Base-by-base conservation (phyloP, 139 green algal species). In the Chlamydomonas urium region DNA sequence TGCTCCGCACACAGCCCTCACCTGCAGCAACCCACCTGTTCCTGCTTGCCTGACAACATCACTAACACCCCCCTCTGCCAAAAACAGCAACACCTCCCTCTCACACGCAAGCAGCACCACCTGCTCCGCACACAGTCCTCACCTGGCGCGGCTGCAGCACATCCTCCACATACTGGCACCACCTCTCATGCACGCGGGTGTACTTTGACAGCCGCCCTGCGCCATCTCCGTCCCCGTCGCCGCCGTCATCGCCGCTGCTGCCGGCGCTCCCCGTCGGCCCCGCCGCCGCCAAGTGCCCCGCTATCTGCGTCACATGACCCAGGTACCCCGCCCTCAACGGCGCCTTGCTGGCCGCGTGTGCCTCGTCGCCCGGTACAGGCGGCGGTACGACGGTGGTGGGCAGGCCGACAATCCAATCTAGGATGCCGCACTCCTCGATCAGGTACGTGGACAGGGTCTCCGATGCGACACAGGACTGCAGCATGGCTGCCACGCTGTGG, bases 301-400 rank as follows among this genome's bases (percentile, higher is more conserved):
- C 85, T 10, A 97, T 81, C 32, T 87, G 80, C 0, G 89, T 96
- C 26, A 96, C 60, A 66, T 97, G 92, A 2, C 92, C 92, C 28
- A 88, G 65, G 76, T 97, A 97, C 0, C 92, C 92, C 0, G 90
- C 91, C 0, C 89, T 70, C 73, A 96, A 59, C 5, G 81, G 78
- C 0, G 50, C 59, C 37, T 83, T 83, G 47, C 4, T 2, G n/a
- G 72, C 65, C 3, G 69, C 65, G 33, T 74, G 4, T 2, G 47
- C 74, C 36, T 86, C 77, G 24, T 65, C 68, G 29, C 81, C 81
- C 1, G 78, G 76, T 28, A 72, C 42, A 14, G 81, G 73, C 56
- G 38, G 14, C 2, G 82, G 82, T 35, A 6, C 34, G 45, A 73
- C 26, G 24, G 45, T 63, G 17, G 24, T 5, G 1, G 90, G 89